Percentiles rank a stretch among this genome's conserved stretches.
These are phyloP conservation scores for Pilaira anomala DNA, from an alignment of 192 early-diverging fungal genomes.

Conservation along the genomic window DNA sequence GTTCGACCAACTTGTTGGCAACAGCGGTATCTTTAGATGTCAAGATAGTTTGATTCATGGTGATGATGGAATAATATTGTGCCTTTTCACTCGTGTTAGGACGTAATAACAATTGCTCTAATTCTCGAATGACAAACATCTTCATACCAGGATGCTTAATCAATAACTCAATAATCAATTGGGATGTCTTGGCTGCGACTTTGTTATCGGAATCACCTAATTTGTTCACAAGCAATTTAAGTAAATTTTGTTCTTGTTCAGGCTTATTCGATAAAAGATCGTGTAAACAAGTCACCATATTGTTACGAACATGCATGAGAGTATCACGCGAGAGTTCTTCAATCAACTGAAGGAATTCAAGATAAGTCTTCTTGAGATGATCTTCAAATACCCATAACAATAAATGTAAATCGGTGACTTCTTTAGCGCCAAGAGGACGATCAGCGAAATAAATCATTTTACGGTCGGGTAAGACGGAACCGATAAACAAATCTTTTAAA, in stretches of 20 bases:
- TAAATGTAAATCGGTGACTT: constrained; percentile 69
- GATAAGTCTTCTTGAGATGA: constrained; percentile 85
- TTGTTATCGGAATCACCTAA: constrained; percentile 89
- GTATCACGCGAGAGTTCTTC: constrained; percentile 88
- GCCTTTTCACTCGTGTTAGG: constrained; percentile 72
- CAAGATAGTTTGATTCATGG: constrained; percentile 90
- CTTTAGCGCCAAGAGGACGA: constrained; percentile 62
- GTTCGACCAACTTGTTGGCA: constrained; percentile 81
- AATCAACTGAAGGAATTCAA: constrained; percentile 84
- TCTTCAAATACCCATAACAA: constrained; percentile 95
- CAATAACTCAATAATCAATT: constrained; percentile 75
- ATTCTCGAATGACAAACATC: constrained; percentile 78
- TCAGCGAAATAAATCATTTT: constrained; percentile 95
- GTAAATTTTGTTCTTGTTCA: constrained; percentile 94
- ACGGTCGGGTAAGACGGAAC: constrained; percentile 78
- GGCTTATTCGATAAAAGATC: constrained; percentile 83
- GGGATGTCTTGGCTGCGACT: constrained; percentile 79
- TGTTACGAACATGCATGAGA: constrained; percentile 78
- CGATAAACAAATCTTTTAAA: constrained; percentile 86
- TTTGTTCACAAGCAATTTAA: constrained; percentile 92
- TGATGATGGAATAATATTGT: constrained; percentile 88
- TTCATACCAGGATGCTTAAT: constrained; percentile 81
- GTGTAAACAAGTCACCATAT: constrained; percentile 71
- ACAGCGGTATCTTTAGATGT: constrained; percentile 66
- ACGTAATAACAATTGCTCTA: constrained; percentile 84